Evolutionary conservation across 176 grass and related monocot genomes (phyloP).

Genomic region (Carex scoparia): DNA sequence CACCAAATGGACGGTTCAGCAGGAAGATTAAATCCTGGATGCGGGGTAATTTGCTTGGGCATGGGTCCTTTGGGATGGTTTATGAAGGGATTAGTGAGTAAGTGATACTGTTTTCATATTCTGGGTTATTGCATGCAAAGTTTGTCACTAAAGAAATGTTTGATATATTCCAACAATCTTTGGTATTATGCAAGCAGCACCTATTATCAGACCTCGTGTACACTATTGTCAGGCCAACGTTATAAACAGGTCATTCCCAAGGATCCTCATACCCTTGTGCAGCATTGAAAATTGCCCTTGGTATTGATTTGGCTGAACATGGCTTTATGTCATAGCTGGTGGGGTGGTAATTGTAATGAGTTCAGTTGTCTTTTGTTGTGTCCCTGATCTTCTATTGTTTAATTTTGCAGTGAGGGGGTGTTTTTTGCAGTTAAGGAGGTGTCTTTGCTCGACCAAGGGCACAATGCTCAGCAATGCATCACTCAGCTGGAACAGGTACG

Average conservation of each 20-base stretch:
- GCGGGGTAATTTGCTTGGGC: constrained; percentile 65
- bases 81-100: constrained; percentile 99
- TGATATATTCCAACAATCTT: neutral
- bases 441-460: constrained; percentile 79
- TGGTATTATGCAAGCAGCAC: neutral
- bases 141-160: neutral
- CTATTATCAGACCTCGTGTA: neutral
- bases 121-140: neutral
- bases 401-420: constrained; percentile 62
- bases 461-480: constrained; percentile 85
- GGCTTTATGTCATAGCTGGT: neutral
- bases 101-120: constrained; percentile 40
- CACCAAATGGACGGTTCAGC: constrained; percentile 78
- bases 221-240: neutral
- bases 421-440: constrained; percentile 99
- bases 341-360: neutral
- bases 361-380: neutral
- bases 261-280: neutral
- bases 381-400: neutral
- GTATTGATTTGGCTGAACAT: neutral
- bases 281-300: neutral
- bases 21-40: constrained; percentile 73
- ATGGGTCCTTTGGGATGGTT: constrained; percentile 78
- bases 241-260: neutral
- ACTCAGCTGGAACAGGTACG: constrained; percentile 86